phyloP scores from a whole-genome alignment of 1,284 basidiomycete genomes.

The Cryptococcus neoformans region DNA sequence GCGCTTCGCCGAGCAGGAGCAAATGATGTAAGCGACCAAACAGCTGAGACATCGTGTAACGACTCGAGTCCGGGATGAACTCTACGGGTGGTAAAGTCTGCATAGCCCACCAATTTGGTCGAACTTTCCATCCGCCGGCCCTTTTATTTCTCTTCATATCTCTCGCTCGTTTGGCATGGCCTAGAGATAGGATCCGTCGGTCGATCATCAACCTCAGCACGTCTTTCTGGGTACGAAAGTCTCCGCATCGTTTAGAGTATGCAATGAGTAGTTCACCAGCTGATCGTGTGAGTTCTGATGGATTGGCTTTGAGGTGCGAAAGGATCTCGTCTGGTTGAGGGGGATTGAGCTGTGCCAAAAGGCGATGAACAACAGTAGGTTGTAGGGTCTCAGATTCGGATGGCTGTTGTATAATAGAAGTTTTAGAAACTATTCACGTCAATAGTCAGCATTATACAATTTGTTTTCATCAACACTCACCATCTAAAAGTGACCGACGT shows the following conservation, averaged over 20 bases:
- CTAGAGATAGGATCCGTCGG: constrained; percentile 6
- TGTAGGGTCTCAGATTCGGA: background rate
- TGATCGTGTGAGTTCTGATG: constrained; percentile 2
- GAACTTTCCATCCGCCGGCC: background rate
- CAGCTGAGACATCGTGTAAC: constrained; percentile 2
- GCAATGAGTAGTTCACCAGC: constrained; percentile 3
- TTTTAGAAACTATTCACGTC: background rate
- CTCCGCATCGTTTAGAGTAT: constrained; percentile 10
- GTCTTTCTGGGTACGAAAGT: constrained; percentile 6
- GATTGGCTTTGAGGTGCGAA: constrained; percentile 2
- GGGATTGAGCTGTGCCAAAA: constrained; percentile 8
- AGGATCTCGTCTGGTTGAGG: constrained; percentile 6
- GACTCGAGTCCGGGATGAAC: background rate
- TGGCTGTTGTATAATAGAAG: background rate
- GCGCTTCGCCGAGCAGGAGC: constrained; percentile 6
- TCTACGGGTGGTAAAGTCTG: constrained; percentile 10
- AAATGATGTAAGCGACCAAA: constrained; percentile 10
- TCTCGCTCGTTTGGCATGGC: background rate
- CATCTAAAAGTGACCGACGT: background rate
- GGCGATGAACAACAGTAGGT: constrained; percentile 3
- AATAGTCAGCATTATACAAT: background rate
- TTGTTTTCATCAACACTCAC: too few species aligned
- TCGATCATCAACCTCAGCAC: constrained; percentile 6
- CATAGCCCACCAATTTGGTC: constrained; percentile 13
- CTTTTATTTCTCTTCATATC: background rate